Evolutionary conservation across 73 alveolate species (phyloP).

Genomic region (Uronychia setigera): DNA sequence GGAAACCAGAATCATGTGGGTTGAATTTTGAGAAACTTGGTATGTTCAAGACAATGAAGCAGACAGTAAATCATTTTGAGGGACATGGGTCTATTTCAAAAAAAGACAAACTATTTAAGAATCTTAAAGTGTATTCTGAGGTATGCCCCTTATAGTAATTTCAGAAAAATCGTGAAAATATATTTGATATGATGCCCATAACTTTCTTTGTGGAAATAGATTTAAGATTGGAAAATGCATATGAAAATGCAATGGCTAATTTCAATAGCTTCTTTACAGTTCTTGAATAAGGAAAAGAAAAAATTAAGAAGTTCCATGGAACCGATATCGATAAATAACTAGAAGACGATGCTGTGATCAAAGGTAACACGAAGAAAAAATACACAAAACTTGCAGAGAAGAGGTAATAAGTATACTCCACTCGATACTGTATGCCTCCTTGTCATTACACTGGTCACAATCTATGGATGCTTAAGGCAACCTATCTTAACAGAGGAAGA

Average conservation of each 20-base stretch:
- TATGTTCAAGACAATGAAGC: not conserved
- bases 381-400: not conserved
- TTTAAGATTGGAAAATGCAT: constrained; percentile 6
- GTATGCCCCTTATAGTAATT: not conserved
- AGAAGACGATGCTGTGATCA: not conserved
- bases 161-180: constrained; percentile 5
- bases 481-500: constrained; percentile 83
- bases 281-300: not conserved
- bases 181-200: constrained; percentile 37
- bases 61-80: constrained; percentile 39
- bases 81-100: constrained; percentile 26
- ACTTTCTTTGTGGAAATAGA: constrained; percentile 28
- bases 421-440: constrained; percentile 39
- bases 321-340: not conserved
- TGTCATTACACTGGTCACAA: constrained; percentile 80
- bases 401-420: constrained; percentile 1
- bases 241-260: not conserved
- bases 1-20: not conserved
- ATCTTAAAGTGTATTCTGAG: constrained; percentile 45
- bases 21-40: not conserved
- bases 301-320: not conserved
- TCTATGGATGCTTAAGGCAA: constrained; percentile 88
- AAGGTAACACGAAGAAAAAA: not conserved
- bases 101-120: constrained; percentile 27
- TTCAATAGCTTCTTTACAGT: not conserved